Base-by-base conservation (phyloP, 1,284 basidiomycete species). In the Rhodofomes roseus region DNA sequence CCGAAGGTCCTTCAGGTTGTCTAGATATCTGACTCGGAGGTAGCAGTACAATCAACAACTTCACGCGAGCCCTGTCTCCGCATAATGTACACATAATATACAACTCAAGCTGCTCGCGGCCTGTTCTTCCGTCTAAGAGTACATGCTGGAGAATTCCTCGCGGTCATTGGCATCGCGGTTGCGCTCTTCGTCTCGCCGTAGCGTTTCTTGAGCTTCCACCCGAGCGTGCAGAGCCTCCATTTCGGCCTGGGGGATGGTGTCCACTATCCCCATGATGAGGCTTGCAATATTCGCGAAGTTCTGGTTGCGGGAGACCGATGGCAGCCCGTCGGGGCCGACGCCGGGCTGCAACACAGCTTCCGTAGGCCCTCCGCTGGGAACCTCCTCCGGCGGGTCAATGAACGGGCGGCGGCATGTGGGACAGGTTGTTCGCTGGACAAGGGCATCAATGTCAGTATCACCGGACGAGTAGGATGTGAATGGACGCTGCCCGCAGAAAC, bases 401-500 rank as follows among this genome's bases (percentile, higher is more conserved):
- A 58, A 58, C n/a, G 60, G 57, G 8, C 60, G 57, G 18, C 60
- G 60, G 48, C 60, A 61, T 16, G 57, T 61, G 44, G 60, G 60
- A 40, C 60, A 61, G 18, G 60, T 61, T 14, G 16, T 53, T 27
- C 53, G 56, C 60, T 61, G 40, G 3, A 29, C 23, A n/a, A 16
- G 3, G 14, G 25, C 14, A 22, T 12, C 16, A 18, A 1, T 25
- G 8, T 48, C 14, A 29, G 25, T 5, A 29, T 48, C 22, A 14
- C 6, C 5, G 25, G 0, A 7, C 12, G 2, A 41, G 7, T n/a
- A 41, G 18, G 6, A 8, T 8, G 16, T 20, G 40, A 41, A 20
- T 2, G 40, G 8, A 41, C 3, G 16, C 20, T 41, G 6, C 40
- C 18, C 18, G 40, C n/a, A 20, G n/a, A 20, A 4, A 8, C 18